Conservation (phyloP, 495 filamentous ascomycete species). For the Penicillium chermesinum region DNA sequence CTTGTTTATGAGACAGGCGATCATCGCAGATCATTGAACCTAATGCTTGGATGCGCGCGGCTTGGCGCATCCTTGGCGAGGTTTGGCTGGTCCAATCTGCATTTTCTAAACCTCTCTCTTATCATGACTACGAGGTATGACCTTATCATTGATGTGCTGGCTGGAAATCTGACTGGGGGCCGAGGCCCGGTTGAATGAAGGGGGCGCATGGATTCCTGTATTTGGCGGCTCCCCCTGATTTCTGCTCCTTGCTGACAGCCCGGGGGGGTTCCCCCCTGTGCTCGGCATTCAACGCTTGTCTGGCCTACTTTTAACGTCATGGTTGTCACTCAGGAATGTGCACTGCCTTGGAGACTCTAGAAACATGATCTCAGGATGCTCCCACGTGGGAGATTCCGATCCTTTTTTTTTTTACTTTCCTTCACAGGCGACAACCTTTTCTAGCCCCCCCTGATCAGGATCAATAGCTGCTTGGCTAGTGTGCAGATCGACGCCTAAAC, state of each 20-base stretch:
- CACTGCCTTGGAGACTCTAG: not conserved
- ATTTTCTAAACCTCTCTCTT: too few relatives aligned
- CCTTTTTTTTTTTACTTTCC: too few relatives aligned
- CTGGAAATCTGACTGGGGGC: too few relatives aligned
- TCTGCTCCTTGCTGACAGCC: not conserved
- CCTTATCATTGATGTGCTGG: not conserved
- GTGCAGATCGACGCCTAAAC: not conserved
- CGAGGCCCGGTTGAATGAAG: not conserved
- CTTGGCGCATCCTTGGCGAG: constrained; percentile 16
- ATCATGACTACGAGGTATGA: not conserved
- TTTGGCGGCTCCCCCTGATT: not conserved
- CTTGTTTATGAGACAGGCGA: constrained; percentile 16
- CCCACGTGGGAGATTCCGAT: not conserved
- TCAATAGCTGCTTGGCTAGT: not conserved
- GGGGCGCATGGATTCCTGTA: not conserved
- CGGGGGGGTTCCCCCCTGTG: too few relatives aligned
- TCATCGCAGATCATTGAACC: constrained; percentile 28
- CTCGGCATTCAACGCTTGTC: not conserved
- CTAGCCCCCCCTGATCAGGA: too few relatives aligned
- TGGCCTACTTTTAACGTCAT: not conserved
- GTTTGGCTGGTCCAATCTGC: not conserved
- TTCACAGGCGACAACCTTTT: too few relatives aligned
- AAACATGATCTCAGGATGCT: not conserved
- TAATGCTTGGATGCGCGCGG: constrained; percentile 14
- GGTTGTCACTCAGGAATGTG: not conserved